Evolutionary conservation across 1,284 basidiomycete species (phyloP).

Genomic region (Ganoderma multipileum): DNA sequence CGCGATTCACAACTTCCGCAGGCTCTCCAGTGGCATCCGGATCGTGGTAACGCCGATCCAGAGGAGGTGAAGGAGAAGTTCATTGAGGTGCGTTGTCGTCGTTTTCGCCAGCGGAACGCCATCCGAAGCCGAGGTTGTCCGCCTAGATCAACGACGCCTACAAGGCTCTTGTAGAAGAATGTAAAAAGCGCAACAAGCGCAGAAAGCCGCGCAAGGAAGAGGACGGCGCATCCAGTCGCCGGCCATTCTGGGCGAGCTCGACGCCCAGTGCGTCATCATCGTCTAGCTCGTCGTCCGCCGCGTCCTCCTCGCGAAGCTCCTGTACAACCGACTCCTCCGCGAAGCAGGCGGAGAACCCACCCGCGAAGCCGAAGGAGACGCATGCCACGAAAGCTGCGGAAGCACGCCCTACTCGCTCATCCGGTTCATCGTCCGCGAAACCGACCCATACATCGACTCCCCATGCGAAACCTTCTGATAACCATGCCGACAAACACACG

Average conservation of each 20-base stretch:
- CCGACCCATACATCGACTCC: background rate
- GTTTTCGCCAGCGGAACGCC: constrained; percentile 4
- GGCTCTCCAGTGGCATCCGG: constrained; percentile 93
- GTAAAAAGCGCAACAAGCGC: constrained; percentile 30
- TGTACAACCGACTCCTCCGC: constrained; percentile 20
- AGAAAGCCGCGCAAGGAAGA: constrained; percentile 21
- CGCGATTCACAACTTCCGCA: constrained; percentile 38
- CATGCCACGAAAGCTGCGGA: constrained; percentile 12
- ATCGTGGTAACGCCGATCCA: constrained; percentile 68
- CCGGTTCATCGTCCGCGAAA: constrained; percentile 5
- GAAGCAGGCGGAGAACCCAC: constrained; percentile 18
- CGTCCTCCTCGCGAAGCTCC: constrained; percentile 20
- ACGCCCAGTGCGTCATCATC: constrained; percentile 29
- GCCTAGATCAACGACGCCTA: constrained; percentile 40
- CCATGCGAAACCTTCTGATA: constrained; percentile 10
- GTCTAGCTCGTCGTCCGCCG: constrained; percentile 18
- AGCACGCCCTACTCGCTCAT: constrained; percentile 7
- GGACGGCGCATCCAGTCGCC: constrained; percentile 15
- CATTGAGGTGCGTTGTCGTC: constrained; percentile 61
- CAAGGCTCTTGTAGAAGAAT: constrained; percentile 31
- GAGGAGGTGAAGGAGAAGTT: constrained; percentile 77
- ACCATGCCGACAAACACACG: constrained; percentile 7
- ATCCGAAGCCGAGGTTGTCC: background rate
- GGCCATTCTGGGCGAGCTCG: constrained; percentile 26
- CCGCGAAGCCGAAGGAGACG: constrained; percentile 12